Evolutionary conservation across 2,329 filamentous ascomycete species (phyloP).

Genomic region (Arthrobotrys pseudoclavata): DNA sequence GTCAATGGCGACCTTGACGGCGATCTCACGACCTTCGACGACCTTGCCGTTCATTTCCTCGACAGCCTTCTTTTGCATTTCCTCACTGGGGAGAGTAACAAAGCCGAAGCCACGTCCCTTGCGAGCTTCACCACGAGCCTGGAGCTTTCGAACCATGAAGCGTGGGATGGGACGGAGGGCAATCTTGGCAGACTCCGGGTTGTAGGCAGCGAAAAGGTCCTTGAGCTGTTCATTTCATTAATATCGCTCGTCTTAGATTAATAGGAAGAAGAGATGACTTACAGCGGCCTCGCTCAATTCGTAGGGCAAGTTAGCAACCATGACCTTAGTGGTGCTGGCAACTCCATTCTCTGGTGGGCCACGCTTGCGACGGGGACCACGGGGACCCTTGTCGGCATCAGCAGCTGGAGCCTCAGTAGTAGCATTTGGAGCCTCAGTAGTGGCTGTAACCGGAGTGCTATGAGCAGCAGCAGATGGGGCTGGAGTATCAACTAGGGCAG

Average conservation of each 20-base stretch:
- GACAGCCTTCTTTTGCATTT: slow-evolving; percentile 97
- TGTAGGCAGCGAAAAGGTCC: slow-evolving; percentile 94
- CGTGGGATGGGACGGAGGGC: slow-evolving; percentile 97
- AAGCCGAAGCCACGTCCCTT: slow-evolving; percentile 99
- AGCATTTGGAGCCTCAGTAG: slow-evolving; percentile 71
- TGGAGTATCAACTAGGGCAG: slow-evolving; percentile 69
- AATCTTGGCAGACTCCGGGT: slow-evolving; percentile 96
- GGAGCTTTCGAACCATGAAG: slow-evolving; percentile 99
- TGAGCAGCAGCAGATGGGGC: slow-evolving; percentile 65
- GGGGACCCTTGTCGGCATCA: slow-evolving; percentile 65
- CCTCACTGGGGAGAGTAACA: slow-evolving; percentile 94
- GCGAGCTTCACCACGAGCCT: slow-evolving; percentile 95
- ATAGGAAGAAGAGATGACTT: slow-evolving; percentile 64
- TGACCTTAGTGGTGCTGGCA: slow-evolving; percentile 99
- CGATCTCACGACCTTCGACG: slow-evolving; percentile 98
- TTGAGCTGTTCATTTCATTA: slow-evolving; percentile 77
- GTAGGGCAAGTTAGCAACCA: slow-evolving; percentile 99
- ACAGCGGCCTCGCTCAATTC: slow-evolving; percentile 98
- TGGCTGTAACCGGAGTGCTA: slow-evolving; percentile 70
- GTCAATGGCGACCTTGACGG: slow-evolving; percentile 99
- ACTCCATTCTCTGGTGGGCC: slow-evolving; percentile 97
- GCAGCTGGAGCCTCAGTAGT: slow-evolving; percentile 66
- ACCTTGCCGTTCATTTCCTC: slow-evolving; percentile 99
- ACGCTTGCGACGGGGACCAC: slow-evolving; percentile 77
- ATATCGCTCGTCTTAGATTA: slow-evolving; percentile 41